These are phyloP conservation scores for Gentiana dahurica DNA, from an alignment of 257 asterid species.

Conservation along the genomic window DNA sequence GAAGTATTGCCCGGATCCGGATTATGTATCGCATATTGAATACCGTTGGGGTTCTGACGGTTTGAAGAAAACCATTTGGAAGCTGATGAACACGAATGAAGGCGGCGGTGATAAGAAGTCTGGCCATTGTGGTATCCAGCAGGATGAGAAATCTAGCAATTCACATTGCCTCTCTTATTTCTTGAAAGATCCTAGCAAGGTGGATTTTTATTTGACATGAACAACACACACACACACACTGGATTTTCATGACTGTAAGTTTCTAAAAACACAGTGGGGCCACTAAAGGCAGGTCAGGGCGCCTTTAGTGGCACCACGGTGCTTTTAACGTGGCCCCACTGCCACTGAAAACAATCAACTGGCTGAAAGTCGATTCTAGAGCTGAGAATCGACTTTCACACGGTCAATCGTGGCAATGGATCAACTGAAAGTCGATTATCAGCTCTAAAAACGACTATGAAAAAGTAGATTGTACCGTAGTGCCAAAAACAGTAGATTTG, in stretches of 20 bases:
- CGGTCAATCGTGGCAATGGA: too few relatives aligned
- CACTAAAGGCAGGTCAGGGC: too few relatives aligned
- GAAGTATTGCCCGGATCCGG: conserved; percentile 47
- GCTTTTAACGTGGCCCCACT: too few relatives aligned
- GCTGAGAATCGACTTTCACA: too few relatives aligned
- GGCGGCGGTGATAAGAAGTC: conserved; percentile 27
- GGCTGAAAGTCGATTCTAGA: too few relatives aligned
- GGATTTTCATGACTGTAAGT: not conserved
- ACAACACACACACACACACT: not conserved
- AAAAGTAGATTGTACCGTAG: too few relatives aligned
- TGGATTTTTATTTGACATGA: conserved; percentile 2
- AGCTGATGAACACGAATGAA: conserved; percentile 47
- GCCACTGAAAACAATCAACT: too few relatives aligned
- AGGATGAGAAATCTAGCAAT: conserved; percentile 53
- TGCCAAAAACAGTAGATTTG: too few relatives aligned
- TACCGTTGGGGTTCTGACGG: conserved; percentile 91
- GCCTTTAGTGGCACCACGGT: too few relatives aligned
- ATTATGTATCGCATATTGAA: conserved; percentile 66
- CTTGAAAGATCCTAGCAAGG: conserved; percentile 60
- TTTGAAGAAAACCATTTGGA: conserved; percentile 67
- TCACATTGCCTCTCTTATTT: conserved; percentile 66
- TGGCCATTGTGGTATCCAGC: conserved; percentile 23
- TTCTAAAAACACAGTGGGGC: too few relatives aligned
- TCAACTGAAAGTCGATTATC: too few relatives aligned
- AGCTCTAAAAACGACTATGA: too few relatives aligned